These are phyloP conservation scores for Mortierella sp. DNA, from an alignment of 371 early-diverging fungal species.

Conservation along the genomic window DNA sequence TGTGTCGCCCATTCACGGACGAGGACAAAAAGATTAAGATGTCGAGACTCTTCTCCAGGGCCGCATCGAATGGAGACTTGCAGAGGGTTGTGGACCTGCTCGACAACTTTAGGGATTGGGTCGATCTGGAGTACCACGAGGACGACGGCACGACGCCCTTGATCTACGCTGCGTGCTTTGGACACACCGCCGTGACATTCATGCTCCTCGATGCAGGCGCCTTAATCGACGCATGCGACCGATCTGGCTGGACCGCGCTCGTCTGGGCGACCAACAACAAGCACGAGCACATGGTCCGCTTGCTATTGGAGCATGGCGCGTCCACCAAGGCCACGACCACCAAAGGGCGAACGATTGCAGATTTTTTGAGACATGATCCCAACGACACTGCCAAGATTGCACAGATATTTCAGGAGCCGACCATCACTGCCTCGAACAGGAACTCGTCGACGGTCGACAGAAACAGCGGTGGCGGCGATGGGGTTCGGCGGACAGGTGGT, in stretches of 20 bases:
- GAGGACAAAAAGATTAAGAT: conserved; percentile 64
- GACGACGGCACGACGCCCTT: conserved; percentile 89
- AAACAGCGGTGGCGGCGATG: not conserved
- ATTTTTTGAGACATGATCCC: conserved; percentile 72
- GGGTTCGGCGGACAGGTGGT: not conserved
- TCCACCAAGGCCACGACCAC: conserved; percentile 76
- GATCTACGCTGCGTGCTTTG: conserved; percentile 92
- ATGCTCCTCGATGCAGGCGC: conserved; percentile 83
- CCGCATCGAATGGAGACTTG: conserved; percentile 71
- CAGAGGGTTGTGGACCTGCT: conserved; percentile 65
- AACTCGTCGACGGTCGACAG: not conserved
- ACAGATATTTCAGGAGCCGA: conserved; percentile 69
- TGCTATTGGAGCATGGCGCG: conserved; percentile 88
- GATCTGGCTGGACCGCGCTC: conserved; percentile 95
- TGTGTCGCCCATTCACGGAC: conserved; percentile 46
- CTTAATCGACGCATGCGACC: conserved; percentile 81
- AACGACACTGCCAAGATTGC: conserved; percentile 71
- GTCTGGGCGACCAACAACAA: conserved; percentile 96
- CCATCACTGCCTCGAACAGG: conserved; percentile 20
- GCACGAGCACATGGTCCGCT: conserved; percentile 78
- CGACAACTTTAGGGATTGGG: conserved; percentile 66
- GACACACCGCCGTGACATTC: conserved; percentile 77
- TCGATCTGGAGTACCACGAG: conserved; percentile 86
- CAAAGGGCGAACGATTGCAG: conserved; percentile 85
- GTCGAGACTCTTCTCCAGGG: conserved; percentile 67